Base-by-base conservation (phyloP, 1,284 basidiomycete species). In the Kwoniella shivajii region DNA sequence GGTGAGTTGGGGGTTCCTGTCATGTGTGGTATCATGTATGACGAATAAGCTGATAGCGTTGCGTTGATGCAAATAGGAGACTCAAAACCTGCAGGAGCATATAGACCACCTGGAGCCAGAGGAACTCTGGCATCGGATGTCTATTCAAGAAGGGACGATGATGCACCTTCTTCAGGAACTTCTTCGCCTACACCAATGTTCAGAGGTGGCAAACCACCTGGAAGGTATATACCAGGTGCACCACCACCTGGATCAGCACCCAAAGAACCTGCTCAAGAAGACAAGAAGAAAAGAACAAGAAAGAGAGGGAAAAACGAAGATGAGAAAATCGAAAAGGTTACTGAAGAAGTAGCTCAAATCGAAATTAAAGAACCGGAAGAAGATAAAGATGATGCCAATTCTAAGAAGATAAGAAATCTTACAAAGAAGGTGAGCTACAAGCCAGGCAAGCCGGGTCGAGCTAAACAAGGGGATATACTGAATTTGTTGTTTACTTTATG, bases 331-430 rank as follows among this genome's bases (percentile, higher is more conserved):
- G 63, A 60, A 14, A 58, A 56, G 16, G 57, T 61, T 7, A 61
- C 69, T 4, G 61, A 60, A 5, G 67, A 64, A 2, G 63, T 63
- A 16, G 66, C 68, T 29, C 59, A 61, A 31, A 33, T 74, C 34
- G 61, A 74, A 16, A 57, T 78, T 50, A 50, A 58, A 47, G 79
- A 82, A 20, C 39, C 39, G 18, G 80, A 82, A n/a, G 51, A 53
- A 7, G 81, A 75, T 71, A 74, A 79, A 64, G 81, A 92, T 72
- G 87, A 98, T 80, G 84, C 91, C 18, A 79, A 83, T 53, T 85
- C 89, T 50, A 95, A 96, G 83, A 97, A 96, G 84, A 84, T 92
- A 59, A 83, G 94, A 65, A 96, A 95, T 75, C 70, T 97, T 73
- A 92, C 85, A 72, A 97, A 97, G 84, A 95, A 96, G 87, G 89